Base-by-base conservation (phyloP, 345 rosid genomes). In the Schrenkiella parvula region DNA sequence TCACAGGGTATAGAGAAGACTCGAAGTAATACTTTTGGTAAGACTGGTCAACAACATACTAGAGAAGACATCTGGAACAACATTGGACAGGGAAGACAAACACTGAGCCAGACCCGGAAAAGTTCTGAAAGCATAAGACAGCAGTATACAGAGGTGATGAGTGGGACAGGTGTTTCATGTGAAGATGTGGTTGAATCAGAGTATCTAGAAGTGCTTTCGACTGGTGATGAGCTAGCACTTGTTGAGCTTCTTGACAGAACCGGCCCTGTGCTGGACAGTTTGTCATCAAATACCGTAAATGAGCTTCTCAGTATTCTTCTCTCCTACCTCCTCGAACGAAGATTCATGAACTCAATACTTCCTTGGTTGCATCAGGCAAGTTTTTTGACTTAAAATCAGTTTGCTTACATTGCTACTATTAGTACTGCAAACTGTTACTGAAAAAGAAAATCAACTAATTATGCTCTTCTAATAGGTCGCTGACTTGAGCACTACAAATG, bases 351-450 rank as follows among this genome's bases (percentile, higher is more conserved):
- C 50, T 80, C 86, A 15, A 75, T 91, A 62, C 79, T 89, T 69
- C 98, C 97, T 57, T 93, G 97, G 98, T 75, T 89, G 82, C 89
- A 89, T 68, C 97, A 91, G 96, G 97, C 73, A 80, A 90, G 87
- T 81, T 68, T 15, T 19, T 73, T 15, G 50, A 39, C 2, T 39
- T 29, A 28, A 15, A 75, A 26, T 17, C 68, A 38, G n/a, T n/a
- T n/a, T 42, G 19, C 48, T 43, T 62, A 37, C 44, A 41, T 62
- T 61, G 55, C 58, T 31, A 38, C 13, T 56, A 38, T n/a, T 11
- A 52, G 14, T 41, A 52, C 26, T 50, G 6, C 32, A 26, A 29
- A 54, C 23, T 29, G 9, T 51, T 41, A 13, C 28, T 48, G 35
- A 60, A 39, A 38, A 28, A 38, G 35, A 60, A 39, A 38, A 28